Percentiles rank a stretch among this genome's conserved stretches.
Conservation (phyloP, 306 rosid genomes). For the apple (Malus domestica) region ASM211411v1 NC_041802.1:26032001-26032500, state of each 20-base stretch:
- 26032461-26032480: constrained; percentile 16
- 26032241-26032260: constrained; percentile 21
- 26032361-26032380: constrained; percentile 28
- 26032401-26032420: constrained; percentile 21
- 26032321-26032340: constrained; percentile 3
- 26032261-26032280: constrained; percentile 35
- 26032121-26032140: neutral
- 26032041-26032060: constrained; percentile 18
- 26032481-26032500: constrained; percentile 28
- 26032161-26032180: neutral
- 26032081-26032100: neutral
- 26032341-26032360: constrained; percentile 10
- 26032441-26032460: constrained; percentile 19
- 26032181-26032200: constrained; percentile 22
- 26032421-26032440: neutral
- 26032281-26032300: constrained; percentile 36
- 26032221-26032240: constrained; percentile 8
- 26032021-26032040: neutral
- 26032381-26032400: constrained; percentile 24
- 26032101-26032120: constrained; percentile 11
- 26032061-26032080: constrained; percentile 25
- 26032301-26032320: neutral
- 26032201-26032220: constrained; percentile 18
- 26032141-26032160: neutral
- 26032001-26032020: neutral